These are phyloP conservation scores for Crithidia sp. DNA, from an alignment of 208 protist genomes.

Conservation along the genomic window DNA sequence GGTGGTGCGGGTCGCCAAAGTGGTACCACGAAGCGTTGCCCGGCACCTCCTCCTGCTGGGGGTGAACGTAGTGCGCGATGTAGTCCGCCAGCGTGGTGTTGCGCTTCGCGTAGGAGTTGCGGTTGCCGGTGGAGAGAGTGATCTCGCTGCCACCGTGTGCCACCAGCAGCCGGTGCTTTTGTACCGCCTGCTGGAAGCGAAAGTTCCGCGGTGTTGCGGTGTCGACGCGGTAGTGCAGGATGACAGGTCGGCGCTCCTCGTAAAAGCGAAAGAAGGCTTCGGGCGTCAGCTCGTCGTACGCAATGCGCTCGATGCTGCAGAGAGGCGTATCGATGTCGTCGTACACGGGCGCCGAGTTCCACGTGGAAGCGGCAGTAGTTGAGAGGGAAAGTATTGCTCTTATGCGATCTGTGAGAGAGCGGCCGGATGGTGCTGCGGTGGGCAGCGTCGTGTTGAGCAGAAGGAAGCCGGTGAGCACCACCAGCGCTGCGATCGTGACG, in stretches of 20 bases:
- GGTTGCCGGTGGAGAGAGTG: conserved; percentile 45
- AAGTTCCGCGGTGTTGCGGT: background rate
- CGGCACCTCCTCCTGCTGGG: conserved; percentile 17
- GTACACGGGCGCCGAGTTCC: conserved; percentile 16
- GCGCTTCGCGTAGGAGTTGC: conserved; percentile 46
- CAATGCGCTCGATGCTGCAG: conserved; percentile 38
- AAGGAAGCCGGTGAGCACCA: background rate
- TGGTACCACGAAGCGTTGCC: conserved; percentile 43
- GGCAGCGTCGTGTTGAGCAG: background rate
- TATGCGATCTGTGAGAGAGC: no score
- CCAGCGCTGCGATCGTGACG: background rate
- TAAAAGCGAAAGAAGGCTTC: conserved; percentile 30
- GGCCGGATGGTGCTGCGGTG: no score
- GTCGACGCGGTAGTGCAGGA: conserved; percentile 15
- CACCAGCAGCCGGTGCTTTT: conserved; percentile 27
- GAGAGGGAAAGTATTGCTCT: no score
- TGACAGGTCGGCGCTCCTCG: conserved; percentile 32
- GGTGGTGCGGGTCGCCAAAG: conserved; percentile 50
- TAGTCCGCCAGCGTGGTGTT: conserved; percentile 25
- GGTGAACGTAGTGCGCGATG: conserved; percentile 16
- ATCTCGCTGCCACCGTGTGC: conserved; percentile 38
- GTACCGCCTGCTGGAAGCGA: conserved; percentile 7
- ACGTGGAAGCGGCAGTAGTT: background rate
- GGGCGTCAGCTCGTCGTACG: conserved; percentile 17
- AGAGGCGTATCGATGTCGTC: conserved; percentile 22